phyloP scores from a whole-genome alignment of 169 alveolate genomes.

The Plasmodium vivax region DNA sequence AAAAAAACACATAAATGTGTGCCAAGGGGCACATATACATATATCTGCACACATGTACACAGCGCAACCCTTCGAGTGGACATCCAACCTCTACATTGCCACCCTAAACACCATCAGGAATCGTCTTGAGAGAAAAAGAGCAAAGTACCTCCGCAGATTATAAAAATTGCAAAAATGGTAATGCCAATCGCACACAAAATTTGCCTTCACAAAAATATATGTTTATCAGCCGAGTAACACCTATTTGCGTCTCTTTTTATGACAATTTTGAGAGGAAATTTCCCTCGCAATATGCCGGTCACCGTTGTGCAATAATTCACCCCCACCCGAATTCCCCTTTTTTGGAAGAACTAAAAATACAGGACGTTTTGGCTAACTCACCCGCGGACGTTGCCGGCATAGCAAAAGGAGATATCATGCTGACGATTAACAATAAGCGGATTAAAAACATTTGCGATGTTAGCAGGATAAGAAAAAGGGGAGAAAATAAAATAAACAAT shows the following conservation, averaged over 20 bases:
- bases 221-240: background rate
- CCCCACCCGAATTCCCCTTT: background rate
- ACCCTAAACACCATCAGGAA: slow-evolving; percentile 15
- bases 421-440: slow-evolving; percentile 11
- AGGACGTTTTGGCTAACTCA: slow-evolving; percentile 32
- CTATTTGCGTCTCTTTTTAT: background rate
- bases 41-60: background rate
- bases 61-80: background rate
- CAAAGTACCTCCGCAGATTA: background rate
- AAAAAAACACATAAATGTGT: slow-evolving; percentile 8
- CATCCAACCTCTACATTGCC: background rate
- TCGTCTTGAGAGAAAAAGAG: slow-evolving; percentile 31
- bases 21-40: background rate
- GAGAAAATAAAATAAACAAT: background rate
- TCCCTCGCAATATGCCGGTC: background rate
- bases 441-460: slow-evolving; percentile 58
- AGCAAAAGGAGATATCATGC: slow-evolving; percentile 34
- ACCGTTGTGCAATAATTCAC: background rate
- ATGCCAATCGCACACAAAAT: background rate
- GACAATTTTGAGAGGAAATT: background rate
- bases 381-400: slow-evolving; percentile 30
- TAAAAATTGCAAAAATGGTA: slow-evolving; percentile 26
- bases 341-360: slow-evolving; percentile 35
- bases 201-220: background rate
- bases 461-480: background rate